Evolutionary conservation across 225 moss, liverwort and hornwort genomes (phyloP).

Genomic region (Bryoerythrophyllum caledonicum): DNA sequence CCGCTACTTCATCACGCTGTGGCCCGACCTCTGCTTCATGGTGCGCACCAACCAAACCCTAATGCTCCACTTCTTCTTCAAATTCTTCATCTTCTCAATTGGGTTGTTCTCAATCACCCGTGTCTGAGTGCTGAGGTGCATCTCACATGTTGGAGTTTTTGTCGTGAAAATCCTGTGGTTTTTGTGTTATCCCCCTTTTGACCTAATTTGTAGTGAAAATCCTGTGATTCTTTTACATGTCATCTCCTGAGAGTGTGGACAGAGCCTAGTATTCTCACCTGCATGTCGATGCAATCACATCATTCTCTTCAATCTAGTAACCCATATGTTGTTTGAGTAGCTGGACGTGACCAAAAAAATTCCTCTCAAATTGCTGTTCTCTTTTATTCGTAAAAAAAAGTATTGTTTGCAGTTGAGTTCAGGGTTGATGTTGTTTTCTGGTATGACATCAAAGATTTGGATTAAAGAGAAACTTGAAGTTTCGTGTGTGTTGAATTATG

Average conservation of each 20-base stretch:
- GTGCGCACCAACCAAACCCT: slow-evolving; percentile 33
- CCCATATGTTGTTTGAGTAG: neutral
- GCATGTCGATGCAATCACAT: slow-evolving; percentile 1
- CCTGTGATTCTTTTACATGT: neutral
- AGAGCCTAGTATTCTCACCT: neutral
- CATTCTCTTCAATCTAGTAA: slow-evolving; percentile 1
- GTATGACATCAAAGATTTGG: neutral
- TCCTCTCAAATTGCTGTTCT: neutral
- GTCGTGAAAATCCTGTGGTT: no score
- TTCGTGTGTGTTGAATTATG: slow-evolving; percentile 7
- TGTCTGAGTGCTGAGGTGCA: neutral
- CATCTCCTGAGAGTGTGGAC: neutral
- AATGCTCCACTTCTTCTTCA: neutral
- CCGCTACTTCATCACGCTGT: slow-evolving; percentile 94
- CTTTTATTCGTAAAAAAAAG: neutral
- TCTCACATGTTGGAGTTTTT: neutral
- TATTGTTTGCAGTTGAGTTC: neutral
- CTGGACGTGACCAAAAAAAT: slow-evolving; percentile 6
- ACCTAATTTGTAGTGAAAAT: neutral
- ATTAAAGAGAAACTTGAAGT: no score
- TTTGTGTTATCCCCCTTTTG: neutral
- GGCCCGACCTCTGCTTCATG: slow-evolving; percentile 98
- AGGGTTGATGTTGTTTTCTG: neutral
- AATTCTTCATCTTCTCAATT: neutral
- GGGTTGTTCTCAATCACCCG: neutral